A percentile compares a stretch with the other conserved stretches of the same genome.
phyloP scores from a whole-genome alignment of 163 green algal species.

The Prototheca wickerhamii region DNA sequence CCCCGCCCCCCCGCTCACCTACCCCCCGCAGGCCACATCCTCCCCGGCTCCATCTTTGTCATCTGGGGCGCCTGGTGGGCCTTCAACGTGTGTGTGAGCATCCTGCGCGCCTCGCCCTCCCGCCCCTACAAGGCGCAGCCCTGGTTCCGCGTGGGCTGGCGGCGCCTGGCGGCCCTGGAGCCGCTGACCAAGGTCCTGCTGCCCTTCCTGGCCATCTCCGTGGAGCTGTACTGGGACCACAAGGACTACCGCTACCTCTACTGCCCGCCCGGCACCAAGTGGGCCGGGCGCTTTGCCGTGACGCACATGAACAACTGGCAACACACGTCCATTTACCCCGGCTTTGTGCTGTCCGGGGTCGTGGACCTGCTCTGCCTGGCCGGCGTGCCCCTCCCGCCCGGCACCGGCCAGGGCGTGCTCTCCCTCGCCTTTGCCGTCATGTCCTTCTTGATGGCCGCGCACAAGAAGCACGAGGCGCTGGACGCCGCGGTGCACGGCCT shows the following conservation, averaged over 20 bases:
- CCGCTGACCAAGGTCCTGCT: conserved; percentile 27
- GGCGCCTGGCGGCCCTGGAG: conserved; percentile 15
- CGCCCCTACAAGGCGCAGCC: conserved; percentile 5
- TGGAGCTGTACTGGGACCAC: conserved; percentile 43
- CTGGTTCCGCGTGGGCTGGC: conserved; percentile 16
- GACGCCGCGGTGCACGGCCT: conserved; percentile 39
- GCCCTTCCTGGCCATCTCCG: conserved; percentile 18
- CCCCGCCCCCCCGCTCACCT: too few relatives aligned
- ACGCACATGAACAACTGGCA: conserved; percentile 46
- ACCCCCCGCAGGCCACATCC: conserved; percentile 9
- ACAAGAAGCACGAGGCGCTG: conserved; percentile 38
- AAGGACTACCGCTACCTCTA: conserved; percentile 20
- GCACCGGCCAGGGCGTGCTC: conserved; percentile 22
- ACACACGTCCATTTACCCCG: conserved; percentile 38
- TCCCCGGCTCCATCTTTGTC: conserved; percentile 27
- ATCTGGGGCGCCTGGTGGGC: conserved; percentile 39
- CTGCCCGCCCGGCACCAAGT: conserved; percentile 26
- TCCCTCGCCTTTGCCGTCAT: conserved; percentile 23
- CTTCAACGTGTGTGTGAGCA: conserved; percentile 2
- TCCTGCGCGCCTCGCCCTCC: not conserved
- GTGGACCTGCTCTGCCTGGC: conserved; percentile 26
- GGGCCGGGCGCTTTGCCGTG: conserved; percentile 27
- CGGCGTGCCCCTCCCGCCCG: conserved; percentile 16
- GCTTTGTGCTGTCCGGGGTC: conserved; percentile 30
- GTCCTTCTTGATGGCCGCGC: conserved; percentile 36